These are phyloP conservation scores for Hypocreales sp. DNA, from an alignment of 2,329 filamentous ascomycete species.

Conservation along the genomic window DNA sequence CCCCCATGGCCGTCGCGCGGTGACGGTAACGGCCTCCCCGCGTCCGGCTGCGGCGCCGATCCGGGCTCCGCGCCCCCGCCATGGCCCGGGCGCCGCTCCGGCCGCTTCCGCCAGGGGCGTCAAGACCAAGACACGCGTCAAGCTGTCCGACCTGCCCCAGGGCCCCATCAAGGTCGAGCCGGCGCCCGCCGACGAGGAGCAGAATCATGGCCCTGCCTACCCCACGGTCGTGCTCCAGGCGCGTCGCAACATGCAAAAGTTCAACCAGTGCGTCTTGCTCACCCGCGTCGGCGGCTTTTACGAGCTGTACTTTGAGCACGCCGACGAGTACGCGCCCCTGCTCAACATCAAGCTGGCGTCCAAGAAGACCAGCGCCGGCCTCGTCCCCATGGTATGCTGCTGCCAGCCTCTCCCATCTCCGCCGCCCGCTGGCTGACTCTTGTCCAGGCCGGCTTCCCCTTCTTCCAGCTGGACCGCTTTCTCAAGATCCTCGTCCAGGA, in stretches of 20 bases:
- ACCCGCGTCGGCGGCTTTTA: constrained; percentile 94
- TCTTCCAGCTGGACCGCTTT: constrained; percentile 82
- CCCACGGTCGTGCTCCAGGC: constrained; percentile 84
- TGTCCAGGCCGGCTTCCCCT: constrained; percentile 71
- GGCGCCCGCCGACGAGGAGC: constrained; percentile 13
- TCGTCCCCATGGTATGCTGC: constrained; percentile 63
- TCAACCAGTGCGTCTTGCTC: constrained; percentile 77
- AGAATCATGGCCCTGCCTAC: constrained; percentile 41
- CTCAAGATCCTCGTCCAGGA: constrained; percentile 90
- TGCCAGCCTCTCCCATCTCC: constrained; percentile 2
- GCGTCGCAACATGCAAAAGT: constrained; percentile 76
- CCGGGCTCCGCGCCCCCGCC: neutral
- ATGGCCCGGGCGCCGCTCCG: neutral
- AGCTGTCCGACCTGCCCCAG: constrained; percentile 41
- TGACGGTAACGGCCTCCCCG: too few species aligned
- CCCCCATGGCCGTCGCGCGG: too few species aligned
- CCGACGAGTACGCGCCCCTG: constrained; percentile 72
- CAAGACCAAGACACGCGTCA: constrained; percentile 31
- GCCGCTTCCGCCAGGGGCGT: constrained; percentile 24
- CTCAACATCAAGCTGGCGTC: constrained; percentile 75
- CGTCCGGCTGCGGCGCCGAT: too few species aligned
- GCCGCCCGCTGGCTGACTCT: neutral
- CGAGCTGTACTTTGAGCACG: constrained; percentile 94
- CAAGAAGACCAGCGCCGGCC: constrained; percentile 64
- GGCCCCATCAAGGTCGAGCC: constrained; percentile 21